These are phyloP conservation scores for Didymella arachidicola DNA, from an alignment of 2,329 filamentous ascomycete species.

Conservation along the genomic window DNA sequence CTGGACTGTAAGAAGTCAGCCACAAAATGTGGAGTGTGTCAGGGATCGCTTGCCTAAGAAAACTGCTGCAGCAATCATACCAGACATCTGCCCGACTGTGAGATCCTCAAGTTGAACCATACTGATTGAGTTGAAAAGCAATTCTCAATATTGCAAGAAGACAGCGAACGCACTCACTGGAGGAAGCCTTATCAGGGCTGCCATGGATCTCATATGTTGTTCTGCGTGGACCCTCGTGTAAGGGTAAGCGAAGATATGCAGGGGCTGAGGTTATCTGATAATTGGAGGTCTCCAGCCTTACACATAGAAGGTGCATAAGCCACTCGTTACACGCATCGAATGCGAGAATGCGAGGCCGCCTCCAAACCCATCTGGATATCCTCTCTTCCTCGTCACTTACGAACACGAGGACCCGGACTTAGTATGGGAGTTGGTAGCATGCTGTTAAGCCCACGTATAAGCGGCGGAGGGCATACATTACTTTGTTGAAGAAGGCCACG, in stretches of 20 bases:
- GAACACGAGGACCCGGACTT: neutral
- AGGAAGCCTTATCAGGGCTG: neutral
- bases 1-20: neutral
- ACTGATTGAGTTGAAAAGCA: neutral
- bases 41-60: constrained; percentile 36
- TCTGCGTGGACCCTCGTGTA: neutral
- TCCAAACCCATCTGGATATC: neutral
- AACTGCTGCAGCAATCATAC: constrained; percentile 51
- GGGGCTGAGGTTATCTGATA: neutral
- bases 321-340: neutral
- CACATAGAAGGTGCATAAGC: neutral
- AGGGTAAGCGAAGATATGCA: constrained; percentile 2
- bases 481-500: neutral
- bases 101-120: constrained; percentile 25
- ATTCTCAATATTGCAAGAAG: neutral
- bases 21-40: neutral
- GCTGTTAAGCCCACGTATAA: neutral
- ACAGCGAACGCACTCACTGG: neutral
- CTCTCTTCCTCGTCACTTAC: neutral
- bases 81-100: constrained; percentile 52
- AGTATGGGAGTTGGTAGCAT: neutral
- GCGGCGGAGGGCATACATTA: neutral
- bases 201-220: neutral
- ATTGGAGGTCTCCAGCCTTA: neutral
- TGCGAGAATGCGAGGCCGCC: constrained; percentile 1